Conservation (phyloP, 73 alveolate species). For the Paramecium bursaria region DNA sequence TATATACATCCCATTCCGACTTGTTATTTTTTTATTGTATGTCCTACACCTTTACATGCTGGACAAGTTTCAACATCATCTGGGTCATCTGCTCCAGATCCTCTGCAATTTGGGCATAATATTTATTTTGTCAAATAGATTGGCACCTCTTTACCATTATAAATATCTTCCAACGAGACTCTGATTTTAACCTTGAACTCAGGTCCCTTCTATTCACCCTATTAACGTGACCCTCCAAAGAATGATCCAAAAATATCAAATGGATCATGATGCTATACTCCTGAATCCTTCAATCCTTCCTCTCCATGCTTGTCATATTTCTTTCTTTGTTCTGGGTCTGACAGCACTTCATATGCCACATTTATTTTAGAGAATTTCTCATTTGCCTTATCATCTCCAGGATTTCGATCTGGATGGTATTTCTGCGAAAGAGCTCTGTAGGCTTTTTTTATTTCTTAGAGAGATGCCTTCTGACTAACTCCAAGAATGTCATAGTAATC, state of each 20-base stretch:
- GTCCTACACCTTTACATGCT: conserved; percentile 85
- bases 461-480: conserved; percentile 81
- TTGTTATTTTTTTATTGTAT: conserved; percentile 76
- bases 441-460: conserved; percentile 83
- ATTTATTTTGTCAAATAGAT: conserved; percentile 79
- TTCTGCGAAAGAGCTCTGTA: conserved; percentile 81
- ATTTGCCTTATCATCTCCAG: conserved; percentile 76
- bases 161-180: conserved; percentile 84
- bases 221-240: conserved; percentile 76
- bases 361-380: conserved; percentile 68
- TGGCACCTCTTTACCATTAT: conserved; percentile 86
- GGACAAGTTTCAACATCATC: conserved; percentile 85
- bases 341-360: conserved; percentile 87
- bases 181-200: conserved; percentile 77
- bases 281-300: conserved; percentile 84
- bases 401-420: conserved; percentile 89
- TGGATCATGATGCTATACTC: conserved; percentile 78
- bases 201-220: conserved; percentile 79
- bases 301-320: conserved; percentile 87
- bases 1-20: conserved; percentile 87
- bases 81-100: conserved; percentile 93
- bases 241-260: conserved; percentile 87
- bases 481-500: conserved; percentile 83
- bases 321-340: conserved; percentile 84
- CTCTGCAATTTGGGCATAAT: conserved; percentile 92